Evolutionary conservation across 208 protist species (phyloP).

Genomic region (Herpetomonas tarakana): DNA sequence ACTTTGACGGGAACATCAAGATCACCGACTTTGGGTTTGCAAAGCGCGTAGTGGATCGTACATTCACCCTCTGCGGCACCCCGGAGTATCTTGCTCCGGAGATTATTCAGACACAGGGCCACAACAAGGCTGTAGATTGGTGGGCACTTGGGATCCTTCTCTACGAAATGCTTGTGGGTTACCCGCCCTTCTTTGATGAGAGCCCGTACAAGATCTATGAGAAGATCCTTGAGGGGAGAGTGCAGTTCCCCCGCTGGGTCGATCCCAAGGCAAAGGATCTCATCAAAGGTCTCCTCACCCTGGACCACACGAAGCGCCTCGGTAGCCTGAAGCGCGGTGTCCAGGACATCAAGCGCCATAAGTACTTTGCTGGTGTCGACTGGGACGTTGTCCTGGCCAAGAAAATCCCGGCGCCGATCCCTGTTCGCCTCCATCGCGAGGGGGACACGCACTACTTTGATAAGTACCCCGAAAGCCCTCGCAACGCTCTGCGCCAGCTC

Average conservation of each 20-base stretch:
- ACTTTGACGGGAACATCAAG: conserved; percentile 80
- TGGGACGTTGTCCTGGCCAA: conserved; percentile 87
- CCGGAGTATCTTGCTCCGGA: conserved; percentile 88
- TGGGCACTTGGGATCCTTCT: conserved; percentile 90
- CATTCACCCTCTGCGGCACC: conserved; percentile 82
- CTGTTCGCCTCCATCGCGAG: conserved; percentile 68
- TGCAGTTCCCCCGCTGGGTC: conserved; percentile 86
- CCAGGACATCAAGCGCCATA: conserved; percentile 95
- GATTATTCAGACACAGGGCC: conserved; percentile 84
- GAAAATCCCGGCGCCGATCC: conserved; percentile 83
- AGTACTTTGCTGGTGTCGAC: conserved; percentile 95
- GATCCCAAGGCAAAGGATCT: conserved; percentile 80
- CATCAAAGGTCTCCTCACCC: conserved; percentile 73
- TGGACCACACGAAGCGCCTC: conserved; percentile 85
- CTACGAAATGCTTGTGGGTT: conserved; percentile 90
- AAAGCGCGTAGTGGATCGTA: conserved; percentile 76
- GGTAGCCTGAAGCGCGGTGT: conserved; percentile 88
- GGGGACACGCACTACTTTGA: conserved; percentile 91
- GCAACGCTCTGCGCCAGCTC: conserved; percentile 63
- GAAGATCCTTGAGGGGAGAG: conserved; percentile 81
- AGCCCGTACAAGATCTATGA: conserved; percentile 92
- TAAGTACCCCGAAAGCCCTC: conserved; percentile 87
- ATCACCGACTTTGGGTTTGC: conserved; percentile 91
- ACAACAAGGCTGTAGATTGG: conserved; percentile 85
- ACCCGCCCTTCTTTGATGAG: conserved; percentile 91